These are phyloP conservation scores for Yamadazyma mexicana DNA, from an alignment of 1,139 yeast species.

Conservation along the genomic window DNA sequence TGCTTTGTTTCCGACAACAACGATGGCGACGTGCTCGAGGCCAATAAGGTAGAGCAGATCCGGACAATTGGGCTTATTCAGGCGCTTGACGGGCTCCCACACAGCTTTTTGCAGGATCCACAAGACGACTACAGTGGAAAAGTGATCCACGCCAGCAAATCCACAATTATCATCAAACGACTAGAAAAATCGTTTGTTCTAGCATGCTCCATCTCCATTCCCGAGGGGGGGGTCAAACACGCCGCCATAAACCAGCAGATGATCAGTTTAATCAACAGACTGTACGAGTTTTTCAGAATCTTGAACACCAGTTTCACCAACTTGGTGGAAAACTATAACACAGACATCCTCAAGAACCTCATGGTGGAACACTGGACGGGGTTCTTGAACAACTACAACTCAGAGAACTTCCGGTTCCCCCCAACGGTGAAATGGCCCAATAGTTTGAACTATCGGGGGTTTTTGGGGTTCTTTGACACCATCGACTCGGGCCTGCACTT, in stretches of 20 bases:
- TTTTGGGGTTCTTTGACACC: conserved; percentile 31
- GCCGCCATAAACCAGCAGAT: conserved; percentile 30
- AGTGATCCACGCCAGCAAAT: conserved; percentile 26
- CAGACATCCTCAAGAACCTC: conserved; percentile 17
- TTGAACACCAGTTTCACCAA: conserved; percentile 26
- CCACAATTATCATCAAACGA: conserved; percentile 27
- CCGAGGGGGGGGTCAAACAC: conserved; percentile 17
- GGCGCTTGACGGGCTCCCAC: conserved; percentile 28
- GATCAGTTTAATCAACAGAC: conserved; percentile 21
- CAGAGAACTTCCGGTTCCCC: conserved; percentile 23
- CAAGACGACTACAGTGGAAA: conserved; percentile 13
- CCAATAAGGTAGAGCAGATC: conserved; percentile 25
- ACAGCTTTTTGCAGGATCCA: conserved; percentile 9
- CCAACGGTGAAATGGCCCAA: conserved; percentile 38
- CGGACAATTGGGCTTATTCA: conserved; percentile 37
- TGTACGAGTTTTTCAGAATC: conserved; percentile 28
- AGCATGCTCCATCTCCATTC: conserved; percentile 27
- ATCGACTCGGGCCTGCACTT: too few relatives aligned
- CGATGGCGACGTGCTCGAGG: conserved; percentile 14
- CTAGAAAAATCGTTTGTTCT: conserved; percentile 29
- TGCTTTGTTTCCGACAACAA: conserved; percentile 24
- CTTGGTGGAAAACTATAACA: conserved; percentile 19
- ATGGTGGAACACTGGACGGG: conserved; percentile 32
- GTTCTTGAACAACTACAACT: conserved; percentile 29
- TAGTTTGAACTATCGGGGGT: conserved; percentile 36